phyloP scores from a whole-genome alignment of 352 stramenopile genomes.

The Thalassiosira oceanica region DNA sequence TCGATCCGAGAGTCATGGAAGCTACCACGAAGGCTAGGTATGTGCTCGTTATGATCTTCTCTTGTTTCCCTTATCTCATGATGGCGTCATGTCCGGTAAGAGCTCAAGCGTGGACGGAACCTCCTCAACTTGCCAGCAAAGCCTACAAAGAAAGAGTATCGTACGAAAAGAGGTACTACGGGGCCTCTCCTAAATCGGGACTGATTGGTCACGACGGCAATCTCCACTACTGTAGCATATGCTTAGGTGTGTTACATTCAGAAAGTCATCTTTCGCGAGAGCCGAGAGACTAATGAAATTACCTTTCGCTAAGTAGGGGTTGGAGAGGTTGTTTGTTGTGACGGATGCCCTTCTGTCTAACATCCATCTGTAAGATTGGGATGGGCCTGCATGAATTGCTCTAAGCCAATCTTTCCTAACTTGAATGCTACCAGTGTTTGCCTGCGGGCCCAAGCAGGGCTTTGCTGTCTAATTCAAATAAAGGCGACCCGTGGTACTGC shows the following conservation, averaged over 20 bases:
- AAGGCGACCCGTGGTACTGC: constrained; percentile 80
- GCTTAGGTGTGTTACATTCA: constrained; percentile 58
- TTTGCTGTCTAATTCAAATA: constrained; percentile 54
- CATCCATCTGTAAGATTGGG: no score
- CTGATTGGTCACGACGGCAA: constrained; percentile 72
- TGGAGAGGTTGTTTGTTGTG: constrained; percentile 78
- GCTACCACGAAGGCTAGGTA: constrained; percentile 32
- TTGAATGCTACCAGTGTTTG: constrained; percentile 62
- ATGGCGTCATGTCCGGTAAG: no score
- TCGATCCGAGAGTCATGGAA: constrained; percentile 39
- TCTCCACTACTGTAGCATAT: constrained; percentile 68
- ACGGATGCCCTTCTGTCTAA: constrained; percentile 74
- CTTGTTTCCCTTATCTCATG: no score
- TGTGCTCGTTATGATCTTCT: constrained; percentile 1
- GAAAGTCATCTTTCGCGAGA: no score
- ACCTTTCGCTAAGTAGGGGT: no score
- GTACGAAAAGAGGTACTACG: no score
- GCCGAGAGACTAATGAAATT: background rate
- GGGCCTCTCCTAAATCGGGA: no score
- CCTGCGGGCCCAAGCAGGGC: constrained; percentile 37
- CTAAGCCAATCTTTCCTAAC: no score
- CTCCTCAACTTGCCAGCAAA: constrained; percentile 1
- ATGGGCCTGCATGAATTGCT: no score
- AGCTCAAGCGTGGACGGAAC: no score
- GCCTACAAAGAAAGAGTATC: background rate